Base-by-base conservation (phyloP, 1,284 basidiomycete species). In the Trametes hirsuta region DNA sequence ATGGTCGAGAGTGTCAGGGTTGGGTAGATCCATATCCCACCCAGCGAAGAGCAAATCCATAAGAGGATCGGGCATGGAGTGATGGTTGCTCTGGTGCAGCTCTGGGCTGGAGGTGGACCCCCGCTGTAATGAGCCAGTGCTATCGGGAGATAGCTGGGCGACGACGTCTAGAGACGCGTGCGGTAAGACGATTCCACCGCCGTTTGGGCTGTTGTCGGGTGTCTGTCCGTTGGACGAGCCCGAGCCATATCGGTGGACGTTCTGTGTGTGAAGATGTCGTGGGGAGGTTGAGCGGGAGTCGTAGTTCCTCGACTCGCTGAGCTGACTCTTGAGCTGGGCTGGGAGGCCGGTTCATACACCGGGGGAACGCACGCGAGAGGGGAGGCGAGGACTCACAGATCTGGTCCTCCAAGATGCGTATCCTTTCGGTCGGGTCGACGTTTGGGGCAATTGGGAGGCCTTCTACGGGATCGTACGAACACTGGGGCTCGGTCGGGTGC, bases 401-500 rank as follows among this genome's bases (percentile, higher is more conserved):
- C 77, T 93, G 84, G 55, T 86, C 84, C 73, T 93, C 91, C n/a
- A 93, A 77, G 53, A 86, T 78, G 63, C 81, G 82, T 62, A 93
- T 91, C 72, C 86, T 90, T 61, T 91, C 88, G 11, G 83, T 67
- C 15, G 90, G 89, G 72, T 93, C 88, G 18, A 84, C 83, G 59
- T 91, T 88, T 53, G 89, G 84, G 24, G 88, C 85, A 39, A 92
- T 81, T 12, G 84, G 80, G 41, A 93, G 74, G 15, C 91, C 91
- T 70, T 93, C 91, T 15, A 92, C 86, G 2, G 91, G 91, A 74
- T 93, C 91, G 71, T 93, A 93, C 8, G 84, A 84, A 69, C 91
- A 93, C 69, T 88, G 86, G 3, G 91, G 91, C 72, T 92, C 90
- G 12, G 82, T 78, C 14, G 91, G 91, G 74, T 93, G 90, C 35